Base-by-base conservation (phyloP, 2,329 filamentous ascomycete species). In the Dactylellina haptotyla region DNA sequence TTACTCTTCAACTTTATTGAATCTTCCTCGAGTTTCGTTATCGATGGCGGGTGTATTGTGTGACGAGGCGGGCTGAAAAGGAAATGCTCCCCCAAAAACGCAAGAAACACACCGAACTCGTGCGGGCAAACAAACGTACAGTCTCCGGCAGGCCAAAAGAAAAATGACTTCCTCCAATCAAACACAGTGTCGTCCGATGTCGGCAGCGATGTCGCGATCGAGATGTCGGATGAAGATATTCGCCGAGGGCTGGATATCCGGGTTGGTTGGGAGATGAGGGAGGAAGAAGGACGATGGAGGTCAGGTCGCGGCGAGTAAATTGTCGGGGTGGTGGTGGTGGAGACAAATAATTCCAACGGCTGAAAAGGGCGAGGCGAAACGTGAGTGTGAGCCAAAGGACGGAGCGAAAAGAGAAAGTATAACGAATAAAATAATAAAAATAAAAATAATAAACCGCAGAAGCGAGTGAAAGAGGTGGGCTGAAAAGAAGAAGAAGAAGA, bases 401-500 rank as follows among this genome's bases (percentile, higher is more conserved):
- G 48, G 26, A 50, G 46, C 53, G 20, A 14, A 28, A 46, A 54
- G 41, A 34, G 37, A 4, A 37, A 4, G 4, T 20, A 43, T 39
- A 39, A 23, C 25, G 51, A 53, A n/a, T 34, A 20, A 43, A 66
- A 32, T 41, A 51, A 50, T 26, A 28, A 26, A 46, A 1, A 53
- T 28, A 48, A 25, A 37, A 54, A 23, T 26, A 16, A 26, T 32
- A 23, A 18, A 23, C 28, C 16, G 14, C 34, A 26, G 57, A 32
- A 26, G 45, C 8, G 18, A 28, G 50, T 25, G 58, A 56, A 25
- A 26, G 48, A 63, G 59, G 64, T 37, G 57, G 46, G 6, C n/a
- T 23, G 12, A 64, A 48, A 61, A 54, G 25, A 59, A 53, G 37
- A 54, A 76, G 58, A 74, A 61, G 75, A 65, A 56, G 32, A 76